Base-by-base conservation (phyloP, 148 eudicot genomes). In the Fagopyrum tataricum region DNA sequence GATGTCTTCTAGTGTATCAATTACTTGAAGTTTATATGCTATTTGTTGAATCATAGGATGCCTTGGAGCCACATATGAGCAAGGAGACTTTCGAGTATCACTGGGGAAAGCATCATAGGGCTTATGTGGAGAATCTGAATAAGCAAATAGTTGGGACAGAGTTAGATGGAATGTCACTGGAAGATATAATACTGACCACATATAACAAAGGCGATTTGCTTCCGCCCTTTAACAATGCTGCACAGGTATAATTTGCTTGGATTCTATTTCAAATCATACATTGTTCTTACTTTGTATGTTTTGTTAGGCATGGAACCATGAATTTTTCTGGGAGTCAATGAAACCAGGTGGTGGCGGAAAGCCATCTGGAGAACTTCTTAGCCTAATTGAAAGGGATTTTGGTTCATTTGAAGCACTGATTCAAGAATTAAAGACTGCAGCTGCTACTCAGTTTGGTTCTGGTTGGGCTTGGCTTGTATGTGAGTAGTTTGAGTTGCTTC, bases 391-490 rank as follows among this genome's bases (percentile, higher is more conserved):
- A 72, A 85, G 94, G 82, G 96, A 92, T 81, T 95, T 95, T 69
- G 99, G 97, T 73, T 91, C 96, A 71, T 91, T 82, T 75, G 94
- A 95, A 77, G 86, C 78, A 72, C 84, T 95, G 68, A 82, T 87
- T 43, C 80, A 71, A 67, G 91, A 91, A 76, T 91, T 95, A 75
- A 95, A 88, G 84, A 58, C 93, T 49, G 96, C 93, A 66, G 97
- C 96, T 43, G 79, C 97, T 18, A 90, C 94, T 49, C 99, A 95
- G 78, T 95, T 91, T 78, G 97, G 99, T 79, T 95, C 99, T 76
- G 99, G 99, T 73, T 95, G 96, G 98, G 94, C 97, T 73, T 95
- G 99, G 99, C 97, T 95, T 75, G 89, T 78, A 42, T 92, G 99
- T 95, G 81, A 90, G 99, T 77, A 53, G 6, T 72, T 40, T 26